Percentiles rank a stretch among this genome's conserved stretches.
Conservation (phyloP, 176 grass and related monocot genomes). For the Luzula sylvatica region DNA sequence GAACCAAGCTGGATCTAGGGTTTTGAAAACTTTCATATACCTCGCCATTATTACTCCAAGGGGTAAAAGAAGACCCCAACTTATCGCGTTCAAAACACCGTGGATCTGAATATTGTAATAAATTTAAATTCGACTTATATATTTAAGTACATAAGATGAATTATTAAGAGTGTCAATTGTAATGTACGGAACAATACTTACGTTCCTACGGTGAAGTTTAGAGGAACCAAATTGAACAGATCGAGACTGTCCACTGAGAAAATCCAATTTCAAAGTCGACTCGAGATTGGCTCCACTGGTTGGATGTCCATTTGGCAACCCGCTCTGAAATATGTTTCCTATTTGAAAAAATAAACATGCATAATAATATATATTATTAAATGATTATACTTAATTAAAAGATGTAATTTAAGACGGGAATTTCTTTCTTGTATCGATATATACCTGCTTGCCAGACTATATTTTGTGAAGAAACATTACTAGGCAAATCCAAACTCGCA, state of each 20-base stretch:
- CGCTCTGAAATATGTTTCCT: not conserved
- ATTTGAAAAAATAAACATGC: too few species aligned
- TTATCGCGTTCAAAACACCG: conserved; percentile 57
- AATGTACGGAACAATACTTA: conserved; percentile 18
- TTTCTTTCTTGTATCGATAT: not conserved
- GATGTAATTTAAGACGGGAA: too few species aligned
- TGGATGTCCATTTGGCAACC: not conserved
- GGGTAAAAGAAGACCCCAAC: conserved; percentile 79
- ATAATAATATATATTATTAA: too few species aligned
- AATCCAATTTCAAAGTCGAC: conserved; percentile 21
- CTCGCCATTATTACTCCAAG: conserved; percentile 72
- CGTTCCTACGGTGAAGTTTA: conserved; percentile 54
- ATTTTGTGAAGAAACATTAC: conserved; percentile 26
- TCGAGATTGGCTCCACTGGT: not conserved
- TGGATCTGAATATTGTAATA: conserved; percentile 47
- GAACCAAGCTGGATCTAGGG: conserved; percentile 81
- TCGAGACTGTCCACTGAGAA: conserved; percentile 32
- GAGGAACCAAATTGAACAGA: conserved; percentile 27
- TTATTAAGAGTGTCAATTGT: too few species aligned
- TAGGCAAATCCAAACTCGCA: conserved; percentile 41
- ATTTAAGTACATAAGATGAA: too few species aligned
- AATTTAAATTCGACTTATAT: too few species aligned
- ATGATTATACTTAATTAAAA: too few species aligned
- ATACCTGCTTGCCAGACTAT: conserved; percentile 69
- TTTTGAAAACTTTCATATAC: conserved; percentile 64